These are phyloP conservation scores for Salicornia ramosissima DNA, from an alignment of 148 eudicot species.

Conservation along the genomic window DNA sequence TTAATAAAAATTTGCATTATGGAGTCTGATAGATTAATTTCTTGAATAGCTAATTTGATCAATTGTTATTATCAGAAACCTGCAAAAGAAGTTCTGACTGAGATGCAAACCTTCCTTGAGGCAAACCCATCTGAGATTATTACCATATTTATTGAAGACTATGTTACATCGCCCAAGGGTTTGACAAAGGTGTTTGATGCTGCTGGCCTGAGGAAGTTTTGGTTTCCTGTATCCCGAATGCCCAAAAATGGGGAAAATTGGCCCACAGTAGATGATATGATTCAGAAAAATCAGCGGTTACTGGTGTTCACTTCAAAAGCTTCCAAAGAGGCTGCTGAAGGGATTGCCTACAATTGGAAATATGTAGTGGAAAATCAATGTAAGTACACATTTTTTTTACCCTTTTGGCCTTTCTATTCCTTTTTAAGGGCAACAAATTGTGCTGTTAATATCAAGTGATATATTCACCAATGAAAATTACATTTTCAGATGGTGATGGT, in stretches of 20 bases:
- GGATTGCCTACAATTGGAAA: slow-evolving; percentile 92
- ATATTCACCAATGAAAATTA: not conserved
- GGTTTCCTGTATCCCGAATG: slow-evolving; percentile 89
- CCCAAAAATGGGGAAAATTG: slow-evolving; percentile 82
- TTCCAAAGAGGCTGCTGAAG: slow-evolving; percentile 74
- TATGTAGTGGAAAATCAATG: slow-evolving; percentile 91
- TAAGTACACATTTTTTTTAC: slow-evolving; percentile 31
- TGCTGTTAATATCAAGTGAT: not conserved
- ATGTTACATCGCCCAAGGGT: slow-evolving; percentile 78
- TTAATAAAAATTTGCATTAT: not conserved
- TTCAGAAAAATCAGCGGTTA: slow-evolving; percentile 62
- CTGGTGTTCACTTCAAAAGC: slow-evolving; percentile 89
- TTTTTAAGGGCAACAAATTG: not conserved
- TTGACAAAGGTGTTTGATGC: slow-evolving; percentile 72
- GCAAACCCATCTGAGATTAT: slow-evolving; percentile 69
- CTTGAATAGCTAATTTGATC: slow-evolving; percentile 1
- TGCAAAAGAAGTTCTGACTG: slow-evolving; percentile 67
- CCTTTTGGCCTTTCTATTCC: not conserved
- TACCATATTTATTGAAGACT: slow-evolving; percentile 89
- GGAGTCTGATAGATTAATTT: not conserved
- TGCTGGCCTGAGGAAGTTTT: slow-evolving; percentile 77
- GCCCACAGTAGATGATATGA: slow-evolving; percentile 90
- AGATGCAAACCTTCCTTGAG: slow-evolving; percentile 64
- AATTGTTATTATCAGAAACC: slow-evolving; percentile 55
- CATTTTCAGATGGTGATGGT: slow-evolving; percentile 64